These are phyloP conservation scores for Datura wrightii DNA, from an alignment of 257 asterid genomes.

Conservation along the genomic window DNA sequence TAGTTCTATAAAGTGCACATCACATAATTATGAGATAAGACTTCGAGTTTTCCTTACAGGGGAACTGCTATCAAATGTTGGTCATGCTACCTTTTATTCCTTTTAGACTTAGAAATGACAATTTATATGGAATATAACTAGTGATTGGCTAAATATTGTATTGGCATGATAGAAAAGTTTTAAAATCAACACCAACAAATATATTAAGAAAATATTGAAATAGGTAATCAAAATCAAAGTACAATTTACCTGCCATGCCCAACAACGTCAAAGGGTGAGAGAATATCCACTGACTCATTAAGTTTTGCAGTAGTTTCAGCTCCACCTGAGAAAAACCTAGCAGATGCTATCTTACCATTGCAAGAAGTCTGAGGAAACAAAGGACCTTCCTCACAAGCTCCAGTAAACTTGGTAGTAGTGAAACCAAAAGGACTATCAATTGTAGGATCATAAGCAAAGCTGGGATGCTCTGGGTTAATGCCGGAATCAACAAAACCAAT, in stretches of 20 bases:
- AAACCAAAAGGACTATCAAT: not conserved
- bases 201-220: not conserved
- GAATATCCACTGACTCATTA: constrained; percentile 59
- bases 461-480: constrained; percentile 71
- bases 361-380: constrained; percentile 66
- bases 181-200: too few species aligned
- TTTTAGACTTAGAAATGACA: too few species aligned
- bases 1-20: too few species aligned
- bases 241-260: constrained; percentile 88
- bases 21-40: too few species aligned
- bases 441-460: constrained; percentile 70
- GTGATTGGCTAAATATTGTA: too few species aligned
- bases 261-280: constrained; percentile 78
- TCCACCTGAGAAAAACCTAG: constrained; percentile 75
- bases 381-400: constrained; percentile 77
- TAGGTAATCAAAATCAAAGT: not conserved
- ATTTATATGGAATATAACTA: too few species aligned
- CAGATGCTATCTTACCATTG: constrained; percentile 82
- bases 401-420: constrained; percentile 57
- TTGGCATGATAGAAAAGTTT: too few species aligned
- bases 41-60: too few species aligned
- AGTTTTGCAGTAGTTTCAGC: constrained; percentile 66
- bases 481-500: constrained; percentile 89
- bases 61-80: too few species aligned
- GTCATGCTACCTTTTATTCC: too few species aligned